Evolutionary conservation across 768 basidiomycete genomes (phyloP).

Genomic region (Leccinum arenicola): DNA sequence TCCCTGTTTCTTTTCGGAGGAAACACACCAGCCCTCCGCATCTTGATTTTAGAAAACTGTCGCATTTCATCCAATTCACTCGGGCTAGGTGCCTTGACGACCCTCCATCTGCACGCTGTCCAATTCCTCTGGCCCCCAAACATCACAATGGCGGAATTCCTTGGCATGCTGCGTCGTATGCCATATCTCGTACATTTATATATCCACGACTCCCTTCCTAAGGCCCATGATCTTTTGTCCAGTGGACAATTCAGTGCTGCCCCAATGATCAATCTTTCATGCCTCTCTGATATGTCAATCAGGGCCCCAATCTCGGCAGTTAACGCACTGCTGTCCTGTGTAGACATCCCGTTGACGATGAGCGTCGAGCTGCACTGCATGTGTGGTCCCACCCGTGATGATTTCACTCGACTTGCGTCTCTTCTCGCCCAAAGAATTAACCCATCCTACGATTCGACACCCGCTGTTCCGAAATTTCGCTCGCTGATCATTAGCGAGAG

Average conservation of each 20-base stretch:
- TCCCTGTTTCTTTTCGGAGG: neutral
- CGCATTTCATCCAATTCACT: neutral
- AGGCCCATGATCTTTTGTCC: neutral
- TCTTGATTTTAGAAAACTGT: neutral
- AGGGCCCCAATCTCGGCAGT: conserved; percentile 1
- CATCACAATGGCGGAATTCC: conserved; percentile 24
- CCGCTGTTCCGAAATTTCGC: neutral
- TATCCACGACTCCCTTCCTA: conserved; percentile 34
- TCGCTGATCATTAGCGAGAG: neutral
- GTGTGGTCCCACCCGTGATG: neutral
- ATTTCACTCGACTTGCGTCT: neutral
- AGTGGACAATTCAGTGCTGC: too few relatives aligned
- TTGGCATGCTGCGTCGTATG: conserved; percentile 32
- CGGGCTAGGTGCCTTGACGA: conserved; percentile 28
- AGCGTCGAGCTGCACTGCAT: neutral
- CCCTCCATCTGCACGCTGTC: conserved; percentile 32
- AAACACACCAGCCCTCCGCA: neutral
- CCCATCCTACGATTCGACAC: neutral
- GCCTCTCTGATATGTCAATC: conserved; percentile 3
- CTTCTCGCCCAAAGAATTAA: conserved; percentile 1
- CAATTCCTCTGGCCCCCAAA: conserved; percentile 23
- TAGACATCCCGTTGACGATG: neutral
- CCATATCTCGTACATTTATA: conserved; percentile 32
- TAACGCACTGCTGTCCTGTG: conserved; percentile 1
- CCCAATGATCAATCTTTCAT: neutral